A percentile compares a stretch with the other conserved stretches of the same genome.
These are phyloP conservation scores for Coccinonectria pachysandricola DNA, from an alignment of 2,329 filamentous ascomycete species.

Conservation along the genomic window DNA sequence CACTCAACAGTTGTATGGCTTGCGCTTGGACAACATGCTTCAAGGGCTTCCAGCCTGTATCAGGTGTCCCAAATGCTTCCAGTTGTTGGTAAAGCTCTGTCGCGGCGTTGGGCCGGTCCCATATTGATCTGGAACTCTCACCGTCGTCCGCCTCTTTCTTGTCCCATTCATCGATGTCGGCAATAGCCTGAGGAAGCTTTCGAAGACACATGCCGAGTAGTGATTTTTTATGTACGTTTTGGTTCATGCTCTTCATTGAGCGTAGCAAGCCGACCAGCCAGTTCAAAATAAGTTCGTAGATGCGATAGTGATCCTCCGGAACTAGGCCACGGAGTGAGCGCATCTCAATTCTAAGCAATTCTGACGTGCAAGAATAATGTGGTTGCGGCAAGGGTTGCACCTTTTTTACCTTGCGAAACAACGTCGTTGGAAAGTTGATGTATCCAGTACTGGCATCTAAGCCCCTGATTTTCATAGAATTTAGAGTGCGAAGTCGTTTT, in stretches of 20 bases:
- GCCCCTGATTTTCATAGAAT: constrained; percentile 19
- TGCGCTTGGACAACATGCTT: constrained; percentile 24
- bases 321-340: constrained; percentile 14
- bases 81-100: constrained; percentile 26
- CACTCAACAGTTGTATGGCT: constrained; percentile 17
- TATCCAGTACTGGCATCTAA: constrained; percentile 16
- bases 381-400: too few relatives aligned
- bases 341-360: constrained; percentile 12
- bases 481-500: constrained; percentile 18
- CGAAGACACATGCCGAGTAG: constrained; percentile 28
- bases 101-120: constrained; percentile 18
- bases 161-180: constrained; percentile 26
- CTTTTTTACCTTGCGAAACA: constrained; percentile 20
- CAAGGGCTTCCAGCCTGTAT: constrained; percentile 24
- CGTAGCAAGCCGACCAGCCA: constrained; percentile 22
- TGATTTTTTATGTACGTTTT: constrained; percentile 20
- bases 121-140: constrained; percentile 15
- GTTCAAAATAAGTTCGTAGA: constrained; percentile 24
- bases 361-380: too few relatives aligned
- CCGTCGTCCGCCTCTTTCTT: constrained; percentile 11
- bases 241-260: constrained; percentile 13
- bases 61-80: constrained; percentile 20
- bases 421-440: constrained; percentile 21
- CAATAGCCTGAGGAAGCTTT: constrained; percentile 19
- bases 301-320: constrained; percentile 16